Percentiles rank a stretch among this genome's conserved stretches.
Evolutionary conservation across 192 early-diverging fungal genomes (phyloP).

Genomic region (Coemansia sp.): DNA sequence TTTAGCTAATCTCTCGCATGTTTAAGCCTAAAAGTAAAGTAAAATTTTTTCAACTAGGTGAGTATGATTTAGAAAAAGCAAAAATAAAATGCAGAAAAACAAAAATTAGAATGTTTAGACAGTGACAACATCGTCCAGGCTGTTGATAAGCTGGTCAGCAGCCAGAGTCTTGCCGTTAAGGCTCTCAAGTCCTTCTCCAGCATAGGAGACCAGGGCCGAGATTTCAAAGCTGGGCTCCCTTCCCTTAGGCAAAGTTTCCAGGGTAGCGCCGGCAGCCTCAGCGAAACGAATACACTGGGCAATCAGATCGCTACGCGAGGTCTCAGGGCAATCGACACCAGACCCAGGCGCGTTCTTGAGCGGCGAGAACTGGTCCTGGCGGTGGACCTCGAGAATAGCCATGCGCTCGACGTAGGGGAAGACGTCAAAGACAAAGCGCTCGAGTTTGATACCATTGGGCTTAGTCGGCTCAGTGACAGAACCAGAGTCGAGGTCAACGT

Average conservation of each 20-base stretch:
- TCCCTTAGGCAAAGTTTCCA: slow-evolving; percentile 59
- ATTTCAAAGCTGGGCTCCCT: slow-evolving; percentile 73
- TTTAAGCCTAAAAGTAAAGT: no score
- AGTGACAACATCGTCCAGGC: slow-evolving; percentile 27
- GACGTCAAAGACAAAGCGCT: slow-evolving; percentile 99
- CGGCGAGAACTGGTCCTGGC: slow-evolving; percentile 96
- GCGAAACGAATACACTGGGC: slow-evolving; percentile 87
- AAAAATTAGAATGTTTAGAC: slow-evolving; percentile 9
- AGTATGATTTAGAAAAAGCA: neutral
- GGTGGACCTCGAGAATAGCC: slow-evolving; percentile 89
- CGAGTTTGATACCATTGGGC: slow-evolving; percentile 97
- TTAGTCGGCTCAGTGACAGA: slow-evolving; percentile 69
- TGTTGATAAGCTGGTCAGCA: slow-evolving; percentile 37
- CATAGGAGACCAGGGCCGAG: slow-evolving; percentile 87
- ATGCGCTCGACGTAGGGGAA: slow-evolving; percentile 88
- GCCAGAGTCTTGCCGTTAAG: slow-evolving; percentile 66
- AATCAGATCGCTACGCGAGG: slow-evolving; percentile 86
- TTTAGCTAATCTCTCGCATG: no score
- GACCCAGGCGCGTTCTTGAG: slow-evolving; percentile 96
- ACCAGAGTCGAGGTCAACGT: slow-evolving; percentile 78
- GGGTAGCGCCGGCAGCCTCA: slow-evolving; percentile 79
- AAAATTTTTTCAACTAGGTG: neutral
- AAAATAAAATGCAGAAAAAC: neutral
- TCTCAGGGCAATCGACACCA: slow-evolving; percentile 90
- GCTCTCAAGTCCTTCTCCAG: slow-evolving; percentile 88